These are phyloP conservation scores for Strobilomyces confusus DNA, from an alignment of 768 basidiomycete genomes.

Conservation along the genomic window DNA sequence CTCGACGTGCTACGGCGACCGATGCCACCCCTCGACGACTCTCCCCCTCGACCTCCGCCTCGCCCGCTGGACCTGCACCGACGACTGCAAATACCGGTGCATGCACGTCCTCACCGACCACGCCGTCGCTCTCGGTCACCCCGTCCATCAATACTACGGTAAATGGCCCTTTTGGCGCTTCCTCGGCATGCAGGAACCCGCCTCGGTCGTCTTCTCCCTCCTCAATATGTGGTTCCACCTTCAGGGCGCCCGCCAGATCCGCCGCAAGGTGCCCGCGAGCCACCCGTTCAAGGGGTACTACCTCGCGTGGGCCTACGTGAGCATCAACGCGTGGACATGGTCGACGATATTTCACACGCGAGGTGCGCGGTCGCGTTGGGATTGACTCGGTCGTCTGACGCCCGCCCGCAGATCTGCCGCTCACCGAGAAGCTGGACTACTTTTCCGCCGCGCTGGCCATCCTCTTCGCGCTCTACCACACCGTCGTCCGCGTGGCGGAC, in stretches of 20 bases:
- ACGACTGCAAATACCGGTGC: slow-evolving; percentile 88
- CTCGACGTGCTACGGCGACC: slow-evolving; percentile 29
- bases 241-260: slow-evolving; percentile 51
- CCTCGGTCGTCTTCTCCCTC: slow-evolving; percentile 87
- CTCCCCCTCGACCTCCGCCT: slow-evolving; percentile 56
- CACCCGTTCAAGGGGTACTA: slow-evolving; percentile 76
- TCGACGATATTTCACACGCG: slow-evolving; percentile 88
- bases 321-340: slow-evolving; percentile 92
- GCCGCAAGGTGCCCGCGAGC: slow-evolving; percentile 40
- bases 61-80: slow-evolving; percentile 83
- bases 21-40: slow-evolving; percentile 31
- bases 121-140: slow-evolving; percentile 39
- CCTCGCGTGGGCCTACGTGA: slow-evolving; percentile 58
- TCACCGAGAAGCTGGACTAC: slow-evolving; percentile 91
- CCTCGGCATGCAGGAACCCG: slow-evolving; percentile 90
- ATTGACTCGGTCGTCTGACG: slow-evolving; percentile 6
- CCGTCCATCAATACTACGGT: slow-evolving; percentile 80
- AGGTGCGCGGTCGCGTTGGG: slow-evolving; percentile 47
- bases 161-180: slow-evolving; percentile 97
- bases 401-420: slow-evolving; percentile 60
- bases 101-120: slow-evolving; percentile 73
- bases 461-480: slow-evolving; percentile 74
- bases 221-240: slow-evolving; percentile 77
- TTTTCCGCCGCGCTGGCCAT: slow-evolving; percentile 90
- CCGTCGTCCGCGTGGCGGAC: slow-evolving; percentile 71